phyloP scores from a whole-genome alignment of 164 flowering plant species.

The Protea cynaroides region DNA sequence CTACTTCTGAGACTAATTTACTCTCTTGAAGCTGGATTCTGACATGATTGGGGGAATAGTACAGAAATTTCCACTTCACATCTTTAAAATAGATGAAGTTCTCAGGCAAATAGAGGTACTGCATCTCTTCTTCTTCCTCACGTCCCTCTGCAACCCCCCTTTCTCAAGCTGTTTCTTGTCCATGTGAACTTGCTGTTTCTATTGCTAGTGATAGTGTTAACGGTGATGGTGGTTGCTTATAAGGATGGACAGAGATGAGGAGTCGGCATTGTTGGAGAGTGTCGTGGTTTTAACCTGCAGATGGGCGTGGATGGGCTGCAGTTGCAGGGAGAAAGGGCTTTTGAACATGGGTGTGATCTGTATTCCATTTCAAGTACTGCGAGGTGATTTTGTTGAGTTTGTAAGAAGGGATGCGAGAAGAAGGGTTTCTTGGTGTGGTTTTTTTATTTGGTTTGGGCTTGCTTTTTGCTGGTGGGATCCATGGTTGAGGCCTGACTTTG shows the following conservation, averaged over 20 bases:
- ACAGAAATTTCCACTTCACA: no score
- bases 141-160: no score
- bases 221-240: conserved; percentile 18
- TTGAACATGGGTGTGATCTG: conserved; percentile 11
- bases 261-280: conserved; percentile 27
- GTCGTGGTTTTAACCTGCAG: conserved; percentile 35
- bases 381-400: conserved; percentile 18
- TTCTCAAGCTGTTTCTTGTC: conserved; percentile 8
- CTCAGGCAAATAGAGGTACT: no score
- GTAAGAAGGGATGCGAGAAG: conserved; percentile 8
- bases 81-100: no score
- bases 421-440: conserved; percentile 9
- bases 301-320: conserved; percentile 14
- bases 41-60: no score
- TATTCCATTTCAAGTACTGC: conserved; percentile 21
- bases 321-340: not conserved
- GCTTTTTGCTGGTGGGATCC: conserved; percentile 44
- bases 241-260: conserved; percentile 16
- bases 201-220: not conserved
- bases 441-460: conserved; percentile 11
- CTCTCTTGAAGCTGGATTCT: no score
- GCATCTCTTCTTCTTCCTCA: no score
- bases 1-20: no score
- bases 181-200: not conserved
- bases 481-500: conserved; percentile 16